A percentile compares a stretch with the other conserved stretches of the same genome.
phyloP scores from a whole-genome alignment of 2,329 filamentous ascomycete species.

The Pyricularia grisea region DNA sequence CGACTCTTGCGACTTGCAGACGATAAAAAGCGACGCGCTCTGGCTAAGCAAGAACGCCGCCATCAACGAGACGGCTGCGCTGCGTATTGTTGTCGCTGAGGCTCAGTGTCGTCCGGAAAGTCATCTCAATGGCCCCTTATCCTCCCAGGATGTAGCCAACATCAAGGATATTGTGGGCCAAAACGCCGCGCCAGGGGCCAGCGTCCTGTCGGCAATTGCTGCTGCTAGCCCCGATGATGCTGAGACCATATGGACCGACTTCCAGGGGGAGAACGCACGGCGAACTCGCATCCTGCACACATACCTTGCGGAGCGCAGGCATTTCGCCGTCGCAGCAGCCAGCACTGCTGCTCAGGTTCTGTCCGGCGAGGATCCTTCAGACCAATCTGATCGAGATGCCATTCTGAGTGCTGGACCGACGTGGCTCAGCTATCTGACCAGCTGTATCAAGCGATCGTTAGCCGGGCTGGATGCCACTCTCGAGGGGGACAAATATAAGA shows the following conservation, averaged over 20 bases:
- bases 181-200: constrained; percentile 47
- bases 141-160: constrained; percentile 68
- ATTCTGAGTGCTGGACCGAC: constrained; percentile 18
- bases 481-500: constrained; percentile 36
- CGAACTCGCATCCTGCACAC: constrained; percentile 59
- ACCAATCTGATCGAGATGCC: constrained; percentile 11
- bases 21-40: constrained; percentile 74
- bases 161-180: constrained; percentile 65
- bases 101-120: constrained; percentile 71
- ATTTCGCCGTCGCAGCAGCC: constrained; percentile 51
- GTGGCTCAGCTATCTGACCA: constrained; percentile 36
- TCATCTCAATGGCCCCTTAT: constrained; percentile 62
- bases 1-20: constrained; percentile 61
- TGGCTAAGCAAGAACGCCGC: constrained; percentile 75
- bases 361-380: constrained; percentile 1
- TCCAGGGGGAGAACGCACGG: constrained; percentile 53
- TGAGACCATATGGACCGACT: constrained; percentile 45
- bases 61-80: constrained; percentile 72
- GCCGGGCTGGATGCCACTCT: constrained; percentile 37
- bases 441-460: constrained; percentile 39
- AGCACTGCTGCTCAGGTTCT: constrained; percentile 1
- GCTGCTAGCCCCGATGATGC: constrained; percentile 37
- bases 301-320: constrained; percentile 63
- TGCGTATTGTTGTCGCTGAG: constrained; percentile 74
- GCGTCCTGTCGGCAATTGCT: constrained; percentile 44